Evolutionary conservation across 176 grass and related monocot species (phyloP).

Genomic region (bread wheat (Triticum aestivum)): DNA sequence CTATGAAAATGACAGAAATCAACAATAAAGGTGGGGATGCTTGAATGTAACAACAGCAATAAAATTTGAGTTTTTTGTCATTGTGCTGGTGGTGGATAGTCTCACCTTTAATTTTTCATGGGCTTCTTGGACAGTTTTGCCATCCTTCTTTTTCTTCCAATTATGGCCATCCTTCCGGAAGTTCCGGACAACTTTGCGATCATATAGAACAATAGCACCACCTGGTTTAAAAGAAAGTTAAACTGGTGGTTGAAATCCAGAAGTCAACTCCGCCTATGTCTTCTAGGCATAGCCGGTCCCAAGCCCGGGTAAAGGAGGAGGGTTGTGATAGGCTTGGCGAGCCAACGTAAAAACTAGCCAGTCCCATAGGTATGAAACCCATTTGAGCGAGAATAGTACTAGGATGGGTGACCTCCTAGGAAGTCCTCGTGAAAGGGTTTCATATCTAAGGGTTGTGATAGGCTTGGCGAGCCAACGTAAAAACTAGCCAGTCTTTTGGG

Average conservation of each 20-base stretch:
- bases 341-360: no score
- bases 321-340: no score
- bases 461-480: no score
- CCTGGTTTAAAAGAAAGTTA: constrained; percentile 46
- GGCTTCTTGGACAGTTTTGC: constrained; percentile 96
- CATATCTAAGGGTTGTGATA: no score
- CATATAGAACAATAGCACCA: constrained; percentile 80
- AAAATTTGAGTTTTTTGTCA: constrained; percentile 10
- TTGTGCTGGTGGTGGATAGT: neutral
- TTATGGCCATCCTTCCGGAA: constrained; percentile 95
- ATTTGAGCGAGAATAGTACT: no score
- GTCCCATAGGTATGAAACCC: no score
- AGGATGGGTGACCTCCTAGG: no score
- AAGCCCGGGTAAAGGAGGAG: no score
- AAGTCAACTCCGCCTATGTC: neutral
- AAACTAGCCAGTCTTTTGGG: no score
- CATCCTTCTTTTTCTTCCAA: constrained; percentile 99
- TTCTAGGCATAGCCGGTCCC: no score
- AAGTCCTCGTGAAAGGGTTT: no score
- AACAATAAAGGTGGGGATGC: constrained; percentile 15
- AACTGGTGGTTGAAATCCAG: neutral
- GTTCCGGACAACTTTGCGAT: constrained; percentile 90
- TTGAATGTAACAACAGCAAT: constrained; percentile 17
- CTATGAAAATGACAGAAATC: constrained; percentile 46
- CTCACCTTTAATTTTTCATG: constrained; percentile 96